Evolutionary conservation across 441 rosid species (phyloP).

Genomic region (Euphorbia schlechtendalii): DNA sequence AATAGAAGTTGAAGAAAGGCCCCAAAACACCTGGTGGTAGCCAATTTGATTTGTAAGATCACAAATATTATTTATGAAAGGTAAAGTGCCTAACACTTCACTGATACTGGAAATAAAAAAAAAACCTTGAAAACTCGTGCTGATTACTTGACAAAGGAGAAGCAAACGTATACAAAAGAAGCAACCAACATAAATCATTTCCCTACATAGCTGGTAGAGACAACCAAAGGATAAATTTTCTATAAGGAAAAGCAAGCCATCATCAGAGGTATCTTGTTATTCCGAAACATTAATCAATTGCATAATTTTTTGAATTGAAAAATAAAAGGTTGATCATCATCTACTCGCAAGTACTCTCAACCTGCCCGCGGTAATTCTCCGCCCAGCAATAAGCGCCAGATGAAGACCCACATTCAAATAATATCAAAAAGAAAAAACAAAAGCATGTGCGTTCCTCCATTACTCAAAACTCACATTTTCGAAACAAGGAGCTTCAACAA

Average conservation of each 20-base stretch:
- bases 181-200: too few species aligned
- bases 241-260: neutral
- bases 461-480: conserved; percentile 8
- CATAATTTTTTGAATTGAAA: too few species aligned
- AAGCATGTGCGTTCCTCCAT: neutral
- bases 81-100: neutral
- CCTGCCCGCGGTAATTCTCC: neutral
- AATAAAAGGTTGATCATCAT: neutral
- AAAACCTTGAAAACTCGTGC: neutral
- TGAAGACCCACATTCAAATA: too few species aligned
- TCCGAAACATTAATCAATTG: too few species aligned
- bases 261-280: neutral
- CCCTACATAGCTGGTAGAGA: too few species aligned
- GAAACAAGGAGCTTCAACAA: neutral
- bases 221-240: neutral
- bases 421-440: neutral
- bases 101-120: neutral
- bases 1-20: neutral
- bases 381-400: neutral
- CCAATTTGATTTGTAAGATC: neutral
- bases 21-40: neutral
- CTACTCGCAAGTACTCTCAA: neutral
- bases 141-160: neutral
- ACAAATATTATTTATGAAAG: neutral
- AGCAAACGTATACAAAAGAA: neutral